Evolutionary conservation across 148 eudicot species (phyloP).

Genomic region (Selenicereus undatus): DNA sequence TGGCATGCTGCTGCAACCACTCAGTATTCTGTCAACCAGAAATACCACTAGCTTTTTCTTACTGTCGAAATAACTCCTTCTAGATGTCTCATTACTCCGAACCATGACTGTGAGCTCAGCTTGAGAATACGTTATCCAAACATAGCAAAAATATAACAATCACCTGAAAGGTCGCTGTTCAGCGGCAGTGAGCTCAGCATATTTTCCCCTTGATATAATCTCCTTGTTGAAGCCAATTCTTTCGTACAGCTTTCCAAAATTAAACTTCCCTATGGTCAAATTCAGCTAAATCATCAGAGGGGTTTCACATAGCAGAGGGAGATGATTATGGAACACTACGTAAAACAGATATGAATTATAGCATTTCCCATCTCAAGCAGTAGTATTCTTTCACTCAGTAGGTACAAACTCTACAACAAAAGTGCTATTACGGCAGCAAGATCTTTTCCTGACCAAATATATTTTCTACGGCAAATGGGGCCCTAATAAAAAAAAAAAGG

Average conservation of each 20-base stretch:
- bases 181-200: conserved; percentile 86
- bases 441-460: background rate
- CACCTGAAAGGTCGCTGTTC: conserved; percentile 92
- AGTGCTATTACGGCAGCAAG: background rate
- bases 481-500: background rate
- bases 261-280: conserved; percentile 60
- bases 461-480: background rate
- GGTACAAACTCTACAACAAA: background rate
- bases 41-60: background rate
- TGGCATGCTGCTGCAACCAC: background rate
- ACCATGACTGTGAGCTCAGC: background rate
- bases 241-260: conserved; percentile 75
- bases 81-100: background rate
- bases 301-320: background rate
- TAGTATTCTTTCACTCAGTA: background rate
- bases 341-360: background rate
- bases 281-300: background rate
- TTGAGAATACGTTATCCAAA: background rate
- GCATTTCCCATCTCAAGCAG: background rate
- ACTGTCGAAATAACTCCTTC: background rate
- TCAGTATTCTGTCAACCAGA: background rate
- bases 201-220: conserved; percentile 84
- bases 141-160: conserved; percentile 11
- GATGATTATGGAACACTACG: background rate
- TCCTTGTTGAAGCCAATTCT: conserved; percentile 93